Base-by-base conservation (phyloP, 78 protist genomes). In the Speleostelium caveatum region DNA sequence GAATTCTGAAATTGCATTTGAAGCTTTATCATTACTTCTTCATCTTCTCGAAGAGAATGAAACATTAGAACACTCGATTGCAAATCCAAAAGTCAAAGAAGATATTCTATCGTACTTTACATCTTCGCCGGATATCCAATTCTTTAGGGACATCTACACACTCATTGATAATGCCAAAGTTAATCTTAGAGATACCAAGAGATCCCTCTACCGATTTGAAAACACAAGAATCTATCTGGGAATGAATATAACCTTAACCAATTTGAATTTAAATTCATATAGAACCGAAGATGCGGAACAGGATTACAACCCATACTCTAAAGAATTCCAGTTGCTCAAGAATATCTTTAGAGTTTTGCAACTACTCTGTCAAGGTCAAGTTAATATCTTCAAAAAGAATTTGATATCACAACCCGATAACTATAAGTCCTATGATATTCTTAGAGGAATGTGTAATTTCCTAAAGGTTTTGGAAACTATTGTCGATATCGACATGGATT, bases 81-180 rank as follows among this genome's bases (percentile, higher is more conserved):
- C 91, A 32, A 83, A 83, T 26, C 32, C 38, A 6, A 38, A 71
- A 22, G 91, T 83, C 0, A 83, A 83, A 42, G 91, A 83, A 3
- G 75, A 73, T 39, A 83, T 83, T 42, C 77, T 63, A 58, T 32
- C 78, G 28, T 63, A 71, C 33, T 83, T 83, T 42, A 32, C 91
- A 39, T 69, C 79, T 8, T 83, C 91, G 21, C 91, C 91, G 0
- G 91, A 83, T 33, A 83, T 83, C 32, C 77, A 83, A 53, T 83
- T 83, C 72, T 83, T 83, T 69, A 69, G 74, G 28, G 60, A 83
- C 33, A 67, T 83, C 49, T 69, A 41, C 26, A 56, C 32, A 32
- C 67, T 83, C 79, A 69, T 83, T 62, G 91, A 83, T n/a, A 67
- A 79, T 33, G 91, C 91, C 67, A 83, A 83, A 60, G 28, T 58